phyloP scores from a whole-genome alignment of 768 basidiomycete genomes.

The Lepiota brunneoincarnata region DNA sequence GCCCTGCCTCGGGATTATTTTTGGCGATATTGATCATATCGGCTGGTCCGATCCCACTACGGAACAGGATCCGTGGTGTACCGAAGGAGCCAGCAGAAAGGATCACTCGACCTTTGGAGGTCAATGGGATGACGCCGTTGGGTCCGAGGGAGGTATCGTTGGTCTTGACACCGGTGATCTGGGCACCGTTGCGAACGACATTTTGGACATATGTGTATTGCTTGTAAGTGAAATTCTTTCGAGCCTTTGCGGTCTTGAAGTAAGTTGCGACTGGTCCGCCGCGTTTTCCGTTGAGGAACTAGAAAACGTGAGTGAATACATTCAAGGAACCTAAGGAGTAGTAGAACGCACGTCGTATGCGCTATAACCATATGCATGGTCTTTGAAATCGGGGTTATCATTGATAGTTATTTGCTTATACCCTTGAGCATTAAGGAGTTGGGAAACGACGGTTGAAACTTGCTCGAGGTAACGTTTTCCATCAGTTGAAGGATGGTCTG shows the following conservation, averaged over 20 bases:
- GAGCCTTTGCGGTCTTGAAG: constrained; percentile 51
- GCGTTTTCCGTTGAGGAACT: constrained; percentile 45
- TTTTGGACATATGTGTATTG: constrained; percentile 46
- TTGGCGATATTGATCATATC: constrained; percentile 55
- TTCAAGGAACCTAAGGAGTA: background rate
- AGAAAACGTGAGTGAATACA: background rate
- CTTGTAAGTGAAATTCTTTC: constrained; percentile 50
- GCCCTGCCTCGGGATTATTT: constrained; percentile 40
- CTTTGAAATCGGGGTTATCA: constrained; percentile 51
- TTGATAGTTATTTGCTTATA: constrained; percentile 56
- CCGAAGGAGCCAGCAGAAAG: constrained; percentile 58
- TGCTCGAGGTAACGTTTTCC: constrained; percentile 57
- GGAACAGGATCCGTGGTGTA: constrained; percentile 54
- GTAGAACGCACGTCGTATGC: constrained; percentile 32
- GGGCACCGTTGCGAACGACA: constrained; percentile 54
- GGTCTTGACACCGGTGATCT: constrained; percentile 58
- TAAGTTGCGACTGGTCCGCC: constrained; percentile 61
- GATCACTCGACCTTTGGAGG: constrained; percentile 55
- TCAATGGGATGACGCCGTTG: constrained; percentile 53
- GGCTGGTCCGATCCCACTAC: constrained; percentile 57
- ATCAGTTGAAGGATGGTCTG: constrained; percentile 58
- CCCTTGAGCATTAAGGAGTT: constrained; percentile 46
- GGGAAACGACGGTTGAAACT: constrained; percentile 38
- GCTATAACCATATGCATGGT: constrained; percentile 58
- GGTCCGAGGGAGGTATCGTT: constrained; percentile 57